Evolutionary conservation across 2,329 filamentous ascomycete genomes (phyloP), one percentile per base, ranked within the genome.

Genomic region (Dryadomyces quercivorus): DNA sequence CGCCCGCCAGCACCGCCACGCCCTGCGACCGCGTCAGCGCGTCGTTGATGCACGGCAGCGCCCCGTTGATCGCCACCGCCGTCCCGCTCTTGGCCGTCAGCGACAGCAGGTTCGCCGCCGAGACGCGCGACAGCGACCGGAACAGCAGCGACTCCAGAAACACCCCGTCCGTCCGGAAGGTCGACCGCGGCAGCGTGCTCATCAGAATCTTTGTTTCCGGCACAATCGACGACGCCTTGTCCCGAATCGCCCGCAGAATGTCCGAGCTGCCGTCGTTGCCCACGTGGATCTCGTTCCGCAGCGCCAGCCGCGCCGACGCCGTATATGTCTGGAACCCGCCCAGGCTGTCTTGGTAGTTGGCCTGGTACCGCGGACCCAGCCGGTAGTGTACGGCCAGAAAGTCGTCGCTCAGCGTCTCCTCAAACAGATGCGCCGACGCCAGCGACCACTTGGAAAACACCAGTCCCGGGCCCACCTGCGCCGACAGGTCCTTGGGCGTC

Each of bases 291-390:
- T 98, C 93, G 62, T 97, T 97, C 48, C 92, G 85, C 53, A 96
- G 77, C 56, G 94, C 93, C 43, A 98, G 73, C 53, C 88, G 84
- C 8, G 93, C 92, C 1, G 93, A 97, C 7, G 93, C 92, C 62
- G 87, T 83, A 65, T 98, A 98, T 0, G 94, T 98, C 65, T 97
- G 90, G 63, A 98, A 95, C 1, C 90, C 92, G 5, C 94, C 93
- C 15, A 98, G 77, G 61, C 89, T 93, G 64, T 98, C 93, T 69
- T 98, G 93, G 62, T 95, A 95, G 65, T 98, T 98, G 16, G 93
- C 93, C 64, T 89, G 85, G 62, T 98, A 98, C 50, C 89, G 82
- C 22, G 90, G 86, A 0, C 93, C 92, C 18, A 98, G 82, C 51
- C 91, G 87, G 65, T 86, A 88, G 63, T 95, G 88, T 0, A 98